Conservation (phyloP, 495 filamentous ascomycete genomes). For the Tirmania nivea region DNA sequence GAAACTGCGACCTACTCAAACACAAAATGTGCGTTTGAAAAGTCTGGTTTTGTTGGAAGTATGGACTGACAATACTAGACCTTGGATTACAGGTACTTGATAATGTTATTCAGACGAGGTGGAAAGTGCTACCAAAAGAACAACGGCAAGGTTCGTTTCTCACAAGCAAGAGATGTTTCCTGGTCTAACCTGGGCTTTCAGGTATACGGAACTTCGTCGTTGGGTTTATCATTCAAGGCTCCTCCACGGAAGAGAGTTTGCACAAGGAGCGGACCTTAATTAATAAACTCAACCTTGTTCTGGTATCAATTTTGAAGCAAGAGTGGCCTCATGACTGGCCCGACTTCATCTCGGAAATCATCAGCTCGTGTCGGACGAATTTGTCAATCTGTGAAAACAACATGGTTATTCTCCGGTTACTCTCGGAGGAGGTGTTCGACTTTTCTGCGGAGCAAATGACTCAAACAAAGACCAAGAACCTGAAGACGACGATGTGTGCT, state of each 20-base stretch:
- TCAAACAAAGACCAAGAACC: constrained; percentile 75
- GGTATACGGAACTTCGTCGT: constrained; percentile 98
- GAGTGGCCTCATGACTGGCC: constrained; percentile 99
- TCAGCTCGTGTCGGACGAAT: constrained; percentile 80
- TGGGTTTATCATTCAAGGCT: constrained; percentile 85
- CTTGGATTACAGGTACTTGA: constrained; percentile 90
- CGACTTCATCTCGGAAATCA: constrained; percentile 98
- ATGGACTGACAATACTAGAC: constrained; percentile 39
- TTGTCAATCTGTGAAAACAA: constrained; percentile 98
- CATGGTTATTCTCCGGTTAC: constrained; percentile 87
- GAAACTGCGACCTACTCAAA: constrained; percentile 74
- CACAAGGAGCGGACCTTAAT: constrained; percentile 62
- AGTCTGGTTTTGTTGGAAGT: not conserved
- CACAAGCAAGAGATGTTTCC: not conserved
- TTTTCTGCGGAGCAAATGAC: constrained; percentile 98
- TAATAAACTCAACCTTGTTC: constrained; percentile 93
- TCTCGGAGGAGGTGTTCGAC: constrained; percentile 97
- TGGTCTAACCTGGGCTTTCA: constrained; percentile 17
- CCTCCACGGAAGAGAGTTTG: constrained; percentile 65
- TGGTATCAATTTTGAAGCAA: constrained; percentile 94
- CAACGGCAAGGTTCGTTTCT: constrained; percentile 61
- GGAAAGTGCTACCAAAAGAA: constrained; percentile 89
- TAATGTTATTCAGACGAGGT: constrained; percentile 94
- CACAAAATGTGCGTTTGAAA: constrained; percentile 61
- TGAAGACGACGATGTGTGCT: constrained; percentile 94